phyloP scores from a whole-genome alignment of 148 eudicot genomes.

The Rhododendron mucronatum region DNA sequence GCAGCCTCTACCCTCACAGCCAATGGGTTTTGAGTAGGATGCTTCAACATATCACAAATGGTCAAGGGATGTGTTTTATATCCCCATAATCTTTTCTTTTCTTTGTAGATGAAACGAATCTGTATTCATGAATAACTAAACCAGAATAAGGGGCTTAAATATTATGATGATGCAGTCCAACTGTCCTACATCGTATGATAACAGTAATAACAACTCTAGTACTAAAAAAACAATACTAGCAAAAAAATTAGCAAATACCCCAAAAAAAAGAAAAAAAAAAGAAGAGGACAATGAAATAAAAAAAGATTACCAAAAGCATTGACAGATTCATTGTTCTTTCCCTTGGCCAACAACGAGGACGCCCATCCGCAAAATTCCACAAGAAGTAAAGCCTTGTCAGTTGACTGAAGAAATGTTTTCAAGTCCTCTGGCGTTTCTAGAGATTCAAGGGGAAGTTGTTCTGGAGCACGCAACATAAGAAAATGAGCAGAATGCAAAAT shows the following conservation, averaged over 20 bases:
- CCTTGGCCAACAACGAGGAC: constrained; percentile 41
- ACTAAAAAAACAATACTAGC: neutral
- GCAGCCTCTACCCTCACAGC: neutral
- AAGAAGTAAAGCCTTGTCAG: constrained; percentile 77
- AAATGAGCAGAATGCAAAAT: constrained; percentile 57
- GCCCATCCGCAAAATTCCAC: constrained; percentile 90
- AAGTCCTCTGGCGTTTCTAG: constrained; percentile 51
- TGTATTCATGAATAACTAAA: neutral
- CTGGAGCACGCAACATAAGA: constrained; percentile 43
- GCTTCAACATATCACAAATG: neutral
- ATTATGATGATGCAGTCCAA: neutral
- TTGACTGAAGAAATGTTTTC: constrained; percentile 57
- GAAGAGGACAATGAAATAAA: neutral
- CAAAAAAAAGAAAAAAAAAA: neutral
- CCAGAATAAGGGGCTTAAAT: neutral
- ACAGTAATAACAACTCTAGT: neutral
- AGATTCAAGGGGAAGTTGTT: constrained; percentile 56
- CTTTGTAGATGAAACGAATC: neutral
- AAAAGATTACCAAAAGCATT: constrained; percentile 27
- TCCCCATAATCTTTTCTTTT: neutral
- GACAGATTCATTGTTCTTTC: constrained; percentile 28
- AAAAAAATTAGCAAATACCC: neutral
- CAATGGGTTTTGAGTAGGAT: neutral
- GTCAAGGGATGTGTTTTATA: neutral
- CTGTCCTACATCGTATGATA: neutral